These are phyloP conservation scores for Pseudonectria buxi DNA, from an alignment of 2,329 filamentous ascomycete genomes.

Conservation along the genomic window DNA sequence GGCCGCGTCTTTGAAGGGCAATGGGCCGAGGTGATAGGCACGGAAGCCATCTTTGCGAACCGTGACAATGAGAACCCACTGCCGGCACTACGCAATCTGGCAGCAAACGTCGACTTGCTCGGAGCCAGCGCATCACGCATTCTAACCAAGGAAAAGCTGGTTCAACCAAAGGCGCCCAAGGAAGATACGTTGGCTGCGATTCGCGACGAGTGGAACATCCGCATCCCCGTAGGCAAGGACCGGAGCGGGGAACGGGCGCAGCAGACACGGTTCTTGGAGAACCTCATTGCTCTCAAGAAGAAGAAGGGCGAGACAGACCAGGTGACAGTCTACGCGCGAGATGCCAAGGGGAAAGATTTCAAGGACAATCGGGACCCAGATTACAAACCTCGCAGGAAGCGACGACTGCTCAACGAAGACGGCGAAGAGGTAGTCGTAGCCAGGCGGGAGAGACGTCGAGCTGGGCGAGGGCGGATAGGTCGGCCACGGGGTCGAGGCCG, in stretches of 20 bases:
- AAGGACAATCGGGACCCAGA: constrained; percentile 36
- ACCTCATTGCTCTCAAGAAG: constrained; percentile 58
- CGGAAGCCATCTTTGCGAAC: constrained; percentile 66
- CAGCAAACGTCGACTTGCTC: constrained; percentile 61
- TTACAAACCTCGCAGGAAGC: constrained; percentile 28
- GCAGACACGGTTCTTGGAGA: constrained; percentile 55
- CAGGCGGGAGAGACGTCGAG: constrained; percentile 11
- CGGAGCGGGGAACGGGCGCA: constrained; percentile 41
- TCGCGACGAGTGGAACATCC: constrained; percentile 36
- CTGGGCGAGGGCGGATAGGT: constrained; percentile 13
- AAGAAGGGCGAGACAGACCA: constrained; percentile 58
- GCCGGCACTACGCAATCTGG: constrained; percentile 44
- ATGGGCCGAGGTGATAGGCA: constrained; percentile 80
- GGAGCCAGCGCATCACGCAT: constrained; percentile 65
- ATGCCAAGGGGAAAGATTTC: constrained; percentile 35
- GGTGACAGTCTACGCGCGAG: constrained; percentile 52
- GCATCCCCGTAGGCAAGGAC: constrained; percentile 39
- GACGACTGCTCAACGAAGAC: constrained; percentile 20
- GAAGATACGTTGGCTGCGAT: constrained; percentile 33
- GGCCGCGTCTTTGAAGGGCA: constrained; percentile 70
- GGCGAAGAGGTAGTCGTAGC: constrained; percentile 17
- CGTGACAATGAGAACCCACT: constrained; percentile 43
- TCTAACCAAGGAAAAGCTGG: constrained; percentile 56
- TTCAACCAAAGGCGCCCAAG: constrained; percentile 40
- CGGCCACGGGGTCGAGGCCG: constrained; percentile 15